These are phyloP conservation scores for Daldinia decipiens DNA, from an alignment of 495 filamentous ascomycete species.

Conservation along the genomic window DNA sequence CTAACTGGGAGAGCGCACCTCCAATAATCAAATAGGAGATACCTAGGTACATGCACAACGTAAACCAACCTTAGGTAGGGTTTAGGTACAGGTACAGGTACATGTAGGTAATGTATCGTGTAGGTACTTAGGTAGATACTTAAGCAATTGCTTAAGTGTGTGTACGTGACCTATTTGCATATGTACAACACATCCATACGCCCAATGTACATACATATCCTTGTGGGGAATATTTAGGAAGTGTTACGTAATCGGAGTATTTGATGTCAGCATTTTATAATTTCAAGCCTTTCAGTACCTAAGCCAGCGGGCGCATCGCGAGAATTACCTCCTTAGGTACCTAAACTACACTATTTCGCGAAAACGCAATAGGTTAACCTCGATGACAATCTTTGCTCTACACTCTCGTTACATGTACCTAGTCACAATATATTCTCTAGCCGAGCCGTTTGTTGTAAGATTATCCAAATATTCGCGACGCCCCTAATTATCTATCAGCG, in stretches of 20 bases:
- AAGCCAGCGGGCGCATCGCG: not conserved
- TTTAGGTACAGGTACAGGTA: too few relatives aligned
- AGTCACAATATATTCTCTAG: conserved; percentile 11
- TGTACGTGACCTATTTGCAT: too few relatives aligned
- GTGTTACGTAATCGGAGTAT: not conserved
- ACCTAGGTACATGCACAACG: not conserved
- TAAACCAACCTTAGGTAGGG: too few relatives aligned
- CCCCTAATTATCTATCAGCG: conserved; percentile 20
- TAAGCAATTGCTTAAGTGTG: not conserved
- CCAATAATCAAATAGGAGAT: not conserved
- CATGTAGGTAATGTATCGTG: too few relatives aligned
- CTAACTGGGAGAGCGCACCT: conserved; percentile 16
- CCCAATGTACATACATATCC: too few relatives aligned
- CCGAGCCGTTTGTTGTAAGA: not conserved
- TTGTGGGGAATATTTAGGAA: too few relatives aligned
- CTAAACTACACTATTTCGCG: not conserved
- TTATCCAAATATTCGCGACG: not conserved
- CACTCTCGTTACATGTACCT: conserved; percentile 5
- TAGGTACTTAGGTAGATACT: not conserved
- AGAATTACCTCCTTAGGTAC: not conserved
- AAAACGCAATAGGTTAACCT: not conserved
- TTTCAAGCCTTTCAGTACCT: too few relatives aligned
- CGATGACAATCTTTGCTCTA: not conserved
- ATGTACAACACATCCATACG: too few relatives aligned
- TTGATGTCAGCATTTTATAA: too few relatives aligned